Evolutionary conservation across 108 stramenopile genomes (phyloP).

Genomic region (Stephanodiscus triporus): DNA sequence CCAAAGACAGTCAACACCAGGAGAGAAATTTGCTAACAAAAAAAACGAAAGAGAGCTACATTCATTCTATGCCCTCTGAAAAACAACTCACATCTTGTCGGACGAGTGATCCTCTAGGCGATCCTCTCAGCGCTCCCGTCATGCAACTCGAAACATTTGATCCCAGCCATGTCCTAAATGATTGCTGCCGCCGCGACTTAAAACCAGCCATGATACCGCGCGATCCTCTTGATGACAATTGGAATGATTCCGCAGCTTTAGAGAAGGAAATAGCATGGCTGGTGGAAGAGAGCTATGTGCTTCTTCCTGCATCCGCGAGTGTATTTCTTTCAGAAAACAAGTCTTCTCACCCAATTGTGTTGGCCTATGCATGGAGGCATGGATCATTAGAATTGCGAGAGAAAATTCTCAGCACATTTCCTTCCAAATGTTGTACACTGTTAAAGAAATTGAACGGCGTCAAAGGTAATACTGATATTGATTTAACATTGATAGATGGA

Average conservation of each 20-base stretch:
- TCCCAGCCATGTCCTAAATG: not conserved
- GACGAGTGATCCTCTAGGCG: too few relatives aligned
- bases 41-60: too few relatives aligned
- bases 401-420: not conserved
- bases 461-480: not conserved
- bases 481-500: not conserved
- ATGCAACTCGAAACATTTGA: not conserved
- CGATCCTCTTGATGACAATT: slow-evolving; percentile 39
- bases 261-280: slow-evolving; percentile 44
- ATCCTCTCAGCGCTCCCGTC: too few relatives aligned
- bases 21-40: too few relatives aligned
- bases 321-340: slow-evolving; percentile 12
- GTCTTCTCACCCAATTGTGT: not conserved
- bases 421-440: not conserved
- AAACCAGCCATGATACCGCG: slow-evolving; percentile 29
- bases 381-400: slow-evolving; percentile 24
- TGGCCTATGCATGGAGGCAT: slow-evolving; percentile 31
- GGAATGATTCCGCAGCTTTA: not conserved
- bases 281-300: slow-evolving; percentile 34
- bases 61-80: too few relatives aligned
- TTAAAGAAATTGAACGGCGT: slow-evolving; percentile 5
- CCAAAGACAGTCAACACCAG: too few relatives aligned
- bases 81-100: too few relatives aligned
- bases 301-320: slow-evolving; percentile 10
- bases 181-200: slow-evolving; percentile 19